These are phyloP conservation scores for Musa acuminata DNA, from an alignment of 176 grass and related monocot genomes.

Conservation along the genomic window DNA sequence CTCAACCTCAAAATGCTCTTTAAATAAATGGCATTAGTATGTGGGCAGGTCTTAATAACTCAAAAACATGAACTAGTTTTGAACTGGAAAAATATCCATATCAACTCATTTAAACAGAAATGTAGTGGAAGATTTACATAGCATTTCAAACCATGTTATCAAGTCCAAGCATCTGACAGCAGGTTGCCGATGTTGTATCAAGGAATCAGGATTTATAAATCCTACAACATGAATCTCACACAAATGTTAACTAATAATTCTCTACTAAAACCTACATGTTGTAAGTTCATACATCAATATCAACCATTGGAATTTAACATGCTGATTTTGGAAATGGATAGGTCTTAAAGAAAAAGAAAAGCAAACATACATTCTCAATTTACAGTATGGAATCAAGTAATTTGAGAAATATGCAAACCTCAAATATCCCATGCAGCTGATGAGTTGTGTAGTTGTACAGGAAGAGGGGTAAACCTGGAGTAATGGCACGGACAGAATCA, in stretches of 20 bases:
- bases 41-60: too few species aligned
- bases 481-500: constrained; percentile 96
- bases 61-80: too few species aligned
- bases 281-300: neutral
- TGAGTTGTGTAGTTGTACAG: constrained; percentile 97
- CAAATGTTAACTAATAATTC: neutral
- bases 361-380: neutral
- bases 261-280: neutral
- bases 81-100: too few species aligned
- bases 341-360: neutral
- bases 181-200: too few species aligned
- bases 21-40: neutral
- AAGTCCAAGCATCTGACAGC: too few species aligned
- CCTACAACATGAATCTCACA: neutral
- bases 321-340: neutral
- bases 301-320: neutral
- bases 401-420: constrained; percentile 38
- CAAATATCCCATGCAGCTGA: constrained; percentile 96
- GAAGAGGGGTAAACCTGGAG: constrained; percentile 96
- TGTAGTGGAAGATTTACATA: too few species aligned
- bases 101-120: too few species aligned
- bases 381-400: neutral
- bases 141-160: too few species aligned
- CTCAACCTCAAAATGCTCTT: neutral
- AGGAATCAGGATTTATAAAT: too few species aligned